Percentiles rank a stretch among this genome's conserved stretches.
These are phyloP conservation scores for Fusarium bactridioides DNA, from an alignment of 2,329 filamentous ascomycete species.

Conservation along the genomic window DNA sequence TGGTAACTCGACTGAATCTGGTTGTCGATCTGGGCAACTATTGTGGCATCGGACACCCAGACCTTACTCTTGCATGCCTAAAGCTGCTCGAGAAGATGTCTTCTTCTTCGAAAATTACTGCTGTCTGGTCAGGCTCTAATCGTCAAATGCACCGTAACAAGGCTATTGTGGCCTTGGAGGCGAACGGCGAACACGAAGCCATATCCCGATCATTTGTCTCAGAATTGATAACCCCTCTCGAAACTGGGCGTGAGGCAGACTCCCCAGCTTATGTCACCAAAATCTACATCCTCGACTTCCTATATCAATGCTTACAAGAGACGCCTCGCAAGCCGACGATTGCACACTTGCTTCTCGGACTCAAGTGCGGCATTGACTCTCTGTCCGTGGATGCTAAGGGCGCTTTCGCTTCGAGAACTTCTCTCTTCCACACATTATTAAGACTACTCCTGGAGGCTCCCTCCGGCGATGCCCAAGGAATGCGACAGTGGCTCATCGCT, in stretches of 20 bases:
- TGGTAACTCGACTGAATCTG: constrained; percentile 80
- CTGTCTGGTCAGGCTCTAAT: constrained; percentile 68
- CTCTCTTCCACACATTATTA: constrained; percentile 85
- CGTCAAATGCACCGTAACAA: constrained; percentile 77
- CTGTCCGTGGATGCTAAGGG: constrained; percentile 74
- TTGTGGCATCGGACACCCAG: constrained; percentile 83
- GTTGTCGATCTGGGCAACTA: constrained; percentile 87
- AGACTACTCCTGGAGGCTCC: constrained; percentile 75
- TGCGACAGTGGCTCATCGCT: constrained; percentile 73
- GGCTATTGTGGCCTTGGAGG: constrained; percentile 86
- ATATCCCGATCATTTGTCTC: constrained; percentile 77
- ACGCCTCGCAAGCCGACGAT: constrained; percentile 82
- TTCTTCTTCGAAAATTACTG: constrained; percentile 80
- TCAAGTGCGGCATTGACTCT: constrained; percentile 76
- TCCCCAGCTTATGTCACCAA: constrained; percentile 83
- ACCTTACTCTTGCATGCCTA: constrained; percentile 81
- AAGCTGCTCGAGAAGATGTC: constrained; percentile 86
- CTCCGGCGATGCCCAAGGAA: constrained; percentile 65
- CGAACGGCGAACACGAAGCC: constrained; percentile 79
- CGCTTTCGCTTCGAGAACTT: constrained; percentile 74
- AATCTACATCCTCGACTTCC: constrained; percentile 82
- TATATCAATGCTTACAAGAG: constrained; percentile 80
- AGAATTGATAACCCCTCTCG: constrained; percentile 73
- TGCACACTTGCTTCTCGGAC: constrained; percentile 89
- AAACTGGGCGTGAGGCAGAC: constrained; percentile 74